Evolutionary conservation across 805 yeast species (phyloP).

Genomic region (Geotrichum ghanense): DNA sequence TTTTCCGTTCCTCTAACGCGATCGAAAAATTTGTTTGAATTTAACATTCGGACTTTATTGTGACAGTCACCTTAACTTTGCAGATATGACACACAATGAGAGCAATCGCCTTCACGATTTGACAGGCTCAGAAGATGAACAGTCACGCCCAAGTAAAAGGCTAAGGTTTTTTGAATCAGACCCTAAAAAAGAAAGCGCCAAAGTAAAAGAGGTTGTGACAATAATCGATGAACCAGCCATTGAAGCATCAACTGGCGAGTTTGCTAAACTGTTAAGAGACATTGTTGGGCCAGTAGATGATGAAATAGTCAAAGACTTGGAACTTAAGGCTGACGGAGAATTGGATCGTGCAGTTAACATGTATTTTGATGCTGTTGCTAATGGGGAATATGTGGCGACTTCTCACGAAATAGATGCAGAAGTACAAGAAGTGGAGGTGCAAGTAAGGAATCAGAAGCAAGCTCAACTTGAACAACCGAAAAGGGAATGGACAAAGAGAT

Average conservation of each 20-base stretch:
- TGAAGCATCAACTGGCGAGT: no score
- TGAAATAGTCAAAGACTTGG: neutral
- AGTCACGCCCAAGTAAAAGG: neutral
- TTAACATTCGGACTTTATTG: no score
- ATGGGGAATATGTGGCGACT: neutral
- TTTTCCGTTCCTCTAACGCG: no score
- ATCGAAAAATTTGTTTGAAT: no score
- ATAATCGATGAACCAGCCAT: no score
- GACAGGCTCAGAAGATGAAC: no score
- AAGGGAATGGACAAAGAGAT: conserved; percentile 14
- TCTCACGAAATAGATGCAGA: neutral
- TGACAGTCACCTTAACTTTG: no score
- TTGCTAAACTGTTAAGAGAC: neutral
- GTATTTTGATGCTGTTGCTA: neutral
- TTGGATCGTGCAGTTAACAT: neutral
- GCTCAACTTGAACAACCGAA: neutral
- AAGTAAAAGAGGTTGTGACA: neutral
- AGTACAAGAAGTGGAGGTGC: no score
- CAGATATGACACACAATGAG: no score
- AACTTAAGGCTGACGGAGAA: neutral
- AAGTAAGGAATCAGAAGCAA: neutral
- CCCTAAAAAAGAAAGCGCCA: neutral
- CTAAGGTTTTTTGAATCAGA: neutral
- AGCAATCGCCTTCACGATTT: no score
- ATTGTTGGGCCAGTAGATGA: neutral